phyloP scores from a whole-genome alignment of 192 early-diverging fungal genomes.

The Podila horticola region DNA sequence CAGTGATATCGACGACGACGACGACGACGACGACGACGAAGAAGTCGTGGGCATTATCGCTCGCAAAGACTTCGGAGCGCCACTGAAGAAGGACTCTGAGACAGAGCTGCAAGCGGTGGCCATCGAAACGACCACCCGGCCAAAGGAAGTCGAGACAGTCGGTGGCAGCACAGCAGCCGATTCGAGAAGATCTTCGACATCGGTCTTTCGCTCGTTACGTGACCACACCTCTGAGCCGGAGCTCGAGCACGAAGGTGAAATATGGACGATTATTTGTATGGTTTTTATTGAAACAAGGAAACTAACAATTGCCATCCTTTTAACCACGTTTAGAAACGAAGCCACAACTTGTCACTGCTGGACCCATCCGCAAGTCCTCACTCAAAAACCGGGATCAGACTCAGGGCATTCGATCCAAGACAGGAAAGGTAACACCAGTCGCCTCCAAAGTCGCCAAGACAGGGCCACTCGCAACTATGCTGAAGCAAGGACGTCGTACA shows the following conservation, averaged over 20 bases:
- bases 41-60: slow-evolving; percentile 6
- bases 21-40: not conserved
- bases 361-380: slow-evolving; percentile 6
- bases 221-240: not conserved
- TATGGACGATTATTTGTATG: not conserved
- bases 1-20: slow-evolving; percentile 22
- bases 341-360: not conserved
- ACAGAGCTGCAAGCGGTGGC: not conserved
- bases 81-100: too few species aligned
- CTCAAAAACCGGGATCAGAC: not conserved
- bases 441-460: slow-evolving; percentile 10
- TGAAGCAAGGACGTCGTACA: slow-evolving; percentile 7
- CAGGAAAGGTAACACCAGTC: not conserved
- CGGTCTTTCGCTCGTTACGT: not conserved
- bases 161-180: not conserved
- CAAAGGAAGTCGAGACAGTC: not conserved
- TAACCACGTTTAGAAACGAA: slow-evolving; percentile 8
- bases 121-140: not conserved
- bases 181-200: not conserved
- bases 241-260: not conserved
- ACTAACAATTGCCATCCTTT: not conserved
- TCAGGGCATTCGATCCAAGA: slow-evolving; percentile 3
- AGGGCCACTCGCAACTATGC: slow-evolving; percentile 9
- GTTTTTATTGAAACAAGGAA: too few species aligned
- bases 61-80: slow-evolving; percentile 5